Evolutionary conservation across 495 filamentous ascomycete species (phyloP).

Genomic region (Penicillium canariense): DNA sequence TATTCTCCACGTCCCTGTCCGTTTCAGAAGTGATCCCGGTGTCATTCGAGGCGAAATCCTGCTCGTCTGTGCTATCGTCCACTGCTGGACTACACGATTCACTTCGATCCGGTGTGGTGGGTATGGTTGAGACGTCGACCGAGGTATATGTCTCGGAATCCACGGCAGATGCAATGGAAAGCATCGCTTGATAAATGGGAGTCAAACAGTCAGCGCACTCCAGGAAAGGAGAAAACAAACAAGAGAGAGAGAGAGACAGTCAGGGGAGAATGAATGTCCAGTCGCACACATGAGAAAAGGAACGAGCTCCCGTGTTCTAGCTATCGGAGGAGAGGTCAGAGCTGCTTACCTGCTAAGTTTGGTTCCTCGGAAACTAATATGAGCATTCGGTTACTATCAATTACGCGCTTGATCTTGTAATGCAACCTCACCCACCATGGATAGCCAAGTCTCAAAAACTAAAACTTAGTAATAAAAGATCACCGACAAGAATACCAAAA

Average conservation of each 20-base stretch:
- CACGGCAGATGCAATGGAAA: neutral
- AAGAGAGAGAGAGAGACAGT: neutral
- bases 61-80: conserved; percentile 3
- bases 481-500: too few relatives aligned
- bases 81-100: conserved; percentile 5
- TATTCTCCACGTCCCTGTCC: neutral
- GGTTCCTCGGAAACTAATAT: neutral
- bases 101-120: conserved; percentile 14
- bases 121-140: conserved; percentile 3
- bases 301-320: neutral
- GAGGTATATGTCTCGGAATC: conserved; percentile 8
- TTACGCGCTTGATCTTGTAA: neutral
- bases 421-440: neutral
- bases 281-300: neutral
- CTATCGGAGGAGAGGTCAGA: neutral
- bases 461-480: too few relatives aligned
- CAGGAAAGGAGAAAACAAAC: neutral
- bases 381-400: neutral
- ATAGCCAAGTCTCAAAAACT: neutral
- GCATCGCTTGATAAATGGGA: neutral
- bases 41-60: neutral
- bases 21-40: neutral
- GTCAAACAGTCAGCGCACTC: too few relatives aligned
- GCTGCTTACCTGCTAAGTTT: neutral
- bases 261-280: neutral